Evolutionary conservation across 441 rosid species (phyloP).

Genomic region (Mallotus japonicus): DNA sequence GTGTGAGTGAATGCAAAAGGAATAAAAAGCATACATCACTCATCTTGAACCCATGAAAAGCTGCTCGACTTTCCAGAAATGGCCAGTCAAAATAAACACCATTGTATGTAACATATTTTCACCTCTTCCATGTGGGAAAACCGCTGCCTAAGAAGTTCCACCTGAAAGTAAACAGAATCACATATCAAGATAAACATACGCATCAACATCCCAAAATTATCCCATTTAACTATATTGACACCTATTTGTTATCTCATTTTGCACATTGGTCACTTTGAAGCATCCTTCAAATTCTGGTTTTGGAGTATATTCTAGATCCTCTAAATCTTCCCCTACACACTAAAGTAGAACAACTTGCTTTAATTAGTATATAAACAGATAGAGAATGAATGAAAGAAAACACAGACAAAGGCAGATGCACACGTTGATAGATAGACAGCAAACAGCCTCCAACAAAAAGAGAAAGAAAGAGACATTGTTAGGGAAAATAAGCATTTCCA

Average conservation of each 20-base stretch:
- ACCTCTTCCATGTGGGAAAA: constrained; percentile 93
- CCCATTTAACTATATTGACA: constrained; percentile 19
- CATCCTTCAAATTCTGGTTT: constrained; percentile 95
- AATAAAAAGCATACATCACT: constrained; percentile 56
- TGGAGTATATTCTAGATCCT: constrained; percentile 94
- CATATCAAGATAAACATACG: constrained; percentile 11
- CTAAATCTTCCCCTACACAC: constrained; percentile 97
- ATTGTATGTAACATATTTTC: constrained; percentile 96
- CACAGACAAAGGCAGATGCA: neutral
- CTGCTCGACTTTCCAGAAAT: constrained; percentile 91
- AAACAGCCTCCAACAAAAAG: neutral
- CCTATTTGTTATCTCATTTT: constrained; percentile 62
- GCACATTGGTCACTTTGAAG: constrained; percentile 84
- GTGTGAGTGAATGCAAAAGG: constrained; percentile 20
- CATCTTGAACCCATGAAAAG: constrained; percentile 83
- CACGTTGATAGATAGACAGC: neutral
- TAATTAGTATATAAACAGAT: constrained; percentile 24
- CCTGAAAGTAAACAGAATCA: constrained; percentile 49
- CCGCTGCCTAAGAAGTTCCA: constrained; percentile 80
- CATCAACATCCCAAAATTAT: constrained; percentile 15
- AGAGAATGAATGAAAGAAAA: neutral
- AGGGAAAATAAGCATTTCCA: neutral
- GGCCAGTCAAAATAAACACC: constrained; percentile 99
- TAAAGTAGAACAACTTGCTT: constrained; percentile 22
- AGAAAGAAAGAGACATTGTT: neutral